Evolutionary conservation across 108 stramenopile species (phyloP).

Genomic region (Nitzschia palea): DNA sequence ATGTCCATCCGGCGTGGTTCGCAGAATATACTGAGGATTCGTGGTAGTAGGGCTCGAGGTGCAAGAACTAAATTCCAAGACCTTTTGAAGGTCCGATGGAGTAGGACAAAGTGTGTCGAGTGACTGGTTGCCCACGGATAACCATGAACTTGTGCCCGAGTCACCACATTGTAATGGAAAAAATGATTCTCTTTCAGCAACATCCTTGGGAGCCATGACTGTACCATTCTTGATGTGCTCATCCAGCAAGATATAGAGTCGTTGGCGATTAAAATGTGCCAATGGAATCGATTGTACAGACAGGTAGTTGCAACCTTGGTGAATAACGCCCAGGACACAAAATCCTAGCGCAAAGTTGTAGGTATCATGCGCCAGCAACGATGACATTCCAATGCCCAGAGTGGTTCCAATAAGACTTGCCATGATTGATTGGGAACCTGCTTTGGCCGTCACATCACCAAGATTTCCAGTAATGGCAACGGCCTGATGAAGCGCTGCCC

Average conservation of each 20-base stretch:
- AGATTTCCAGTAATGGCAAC: slow-evolving; percentile 81
- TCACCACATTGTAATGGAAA: slow-evolving; percentile 46
- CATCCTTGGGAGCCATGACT: slow-evolving; percentile 48
- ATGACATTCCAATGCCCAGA: slow-evolving; percentile 84
- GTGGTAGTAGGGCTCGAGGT: not conserved
- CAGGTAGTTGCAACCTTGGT: slow-evolving; percentile 78
- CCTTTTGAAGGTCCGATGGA: slow-evolving; percentile 41
- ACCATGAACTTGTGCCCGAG: slow-evolving; percentile 44
- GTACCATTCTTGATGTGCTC: slow-evolving; percentile 35
- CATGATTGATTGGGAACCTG: slow-evolving; percentile 90
- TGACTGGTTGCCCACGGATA: slow-evolving; percentile 52
- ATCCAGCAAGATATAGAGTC: slow-evolving; percentile 60
- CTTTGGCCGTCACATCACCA: slow-evolving; percentile 96
- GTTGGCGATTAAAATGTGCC: slow-evolving; percentile 77
- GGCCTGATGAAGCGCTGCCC: slow-evolving; percentile 91
- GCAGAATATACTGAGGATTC: not conserved
- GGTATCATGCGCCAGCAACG: slow-evolving; percentile 42
- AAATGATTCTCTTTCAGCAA: slow-evolving; percentile 64
- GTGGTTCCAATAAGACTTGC: slow-evolving; percentile 88
- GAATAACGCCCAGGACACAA: slow-evolving; percentile 60
- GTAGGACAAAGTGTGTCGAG: slow-evolving; percentile 45
- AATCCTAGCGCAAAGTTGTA: slow-evolving; percentile 47
- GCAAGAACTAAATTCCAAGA: not conserved
- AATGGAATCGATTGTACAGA: slow-evolving; percentile 77
- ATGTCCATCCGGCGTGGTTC: not conserved